Evolutionary conservation across 1,284 basidiomycete genomes (phyloP), one percentile per base, ranked within the genome.

Genomic region (Gymnopus androsaceus): DNA sequence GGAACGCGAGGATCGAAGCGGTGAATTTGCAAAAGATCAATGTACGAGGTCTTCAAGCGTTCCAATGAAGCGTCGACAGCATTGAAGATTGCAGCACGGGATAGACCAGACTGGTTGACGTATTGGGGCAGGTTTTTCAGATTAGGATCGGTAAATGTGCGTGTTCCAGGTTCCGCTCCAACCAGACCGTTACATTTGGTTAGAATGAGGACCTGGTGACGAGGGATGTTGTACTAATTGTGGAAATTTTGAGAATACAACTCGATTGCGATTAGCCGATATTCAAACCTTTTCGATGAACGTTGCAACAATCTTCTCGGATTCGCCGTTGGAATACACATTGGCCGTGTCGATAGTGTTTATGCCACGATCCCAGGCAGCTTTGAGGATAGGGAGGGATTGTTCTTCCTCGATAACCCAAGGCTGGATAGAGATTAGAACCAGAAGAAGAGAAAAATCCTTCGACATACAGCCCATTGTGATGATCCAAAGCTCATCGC

Each of bases 211-310:
- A 83, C 59, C 17, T 79, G 74, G 28, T 81, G 72, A 42, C 87
- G 75, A 11, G 83, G 82, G 48, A 88, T 81, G 17, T 80, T 66
- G 66, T 75, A 74, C 79, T 81, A 21, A 14, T 3, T 41, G 25
- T 19, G 12, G 15, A 37, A 14, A 21, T 28, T n/a, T 15, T n/a
- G 33, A 31, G 15, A 21, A n/a, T 9, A 17, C 21, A 15, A 11
- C 15, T 30, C 8, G 21, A 31, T 30, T 27, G 15, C 4, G n/a
- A 28, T 25, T 14, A n/a, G 23, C 9, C 3, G 37, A 53, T 17
- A 6, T 28, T 15, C 1, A 77, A 25, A 63, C 63, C 52, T 55
- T 47, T 56, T 61, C 51, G 30, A 64, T 60, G 28, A 64, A 63
- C 36, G 59, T 59, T 33, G 50, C 62, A 28, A 63, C 53, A 27